phyloP scores from a whole-genome alignment of 208 protist genomes.

The Leishmania tarentolae region DNA sequence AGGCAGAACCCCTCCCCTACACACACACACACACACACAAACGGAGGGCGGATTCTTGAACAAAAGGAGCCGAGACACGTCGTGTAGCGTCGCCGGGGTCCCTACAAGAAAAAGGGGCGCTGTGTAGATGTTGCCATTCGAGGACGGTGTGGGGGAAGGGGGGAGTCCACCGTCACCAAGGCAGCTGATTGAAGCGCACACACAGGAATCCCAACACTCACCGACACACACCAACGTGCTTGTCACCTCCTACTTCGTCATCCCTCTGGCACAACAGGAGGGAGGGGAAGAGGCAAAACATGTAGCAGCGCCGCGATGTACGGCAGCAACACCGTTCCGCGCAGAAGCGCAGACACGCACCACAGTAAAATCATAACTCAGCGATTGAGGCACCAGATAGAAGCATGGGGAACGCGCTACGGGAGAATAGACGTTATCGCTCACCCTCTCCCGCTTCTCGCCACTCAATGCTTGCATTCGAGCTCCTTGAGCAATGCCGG shows the following conservation, averaged over 20 bases:
- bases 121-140: not conserved
- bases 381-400: not conserved
- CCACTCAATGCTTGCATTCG: constrained; percentile 17
- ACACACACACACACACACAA: too few relatives aligned
- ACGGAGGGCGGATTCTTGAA: not conserved
- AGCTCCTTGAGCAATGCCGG: constrained; percentile 58
- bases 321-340: not conserved
- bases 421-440: not conserved
- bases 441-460: too few relatives aligned
- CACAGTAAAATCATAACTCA: not conserved
- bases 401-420: not conserved
- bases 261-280: not conserved
- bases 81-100: not conserved
- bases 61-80: constrained; percentile 4
- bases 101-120: not conserved
- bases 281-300: not conserved
- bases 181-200: not conserved
- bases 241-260: not conserved
- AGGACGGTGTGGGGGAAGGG: not conserved
- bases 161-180: not conserved
- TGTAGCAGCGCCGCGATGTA: not conserved
- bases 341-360: not conserved
- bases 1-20: not conserved
- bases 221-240: not conserved
- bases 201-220: not conserved